Conservation (phyloP, 371 early-diverging fungal species). For the Mortierella sp. region DNA sequence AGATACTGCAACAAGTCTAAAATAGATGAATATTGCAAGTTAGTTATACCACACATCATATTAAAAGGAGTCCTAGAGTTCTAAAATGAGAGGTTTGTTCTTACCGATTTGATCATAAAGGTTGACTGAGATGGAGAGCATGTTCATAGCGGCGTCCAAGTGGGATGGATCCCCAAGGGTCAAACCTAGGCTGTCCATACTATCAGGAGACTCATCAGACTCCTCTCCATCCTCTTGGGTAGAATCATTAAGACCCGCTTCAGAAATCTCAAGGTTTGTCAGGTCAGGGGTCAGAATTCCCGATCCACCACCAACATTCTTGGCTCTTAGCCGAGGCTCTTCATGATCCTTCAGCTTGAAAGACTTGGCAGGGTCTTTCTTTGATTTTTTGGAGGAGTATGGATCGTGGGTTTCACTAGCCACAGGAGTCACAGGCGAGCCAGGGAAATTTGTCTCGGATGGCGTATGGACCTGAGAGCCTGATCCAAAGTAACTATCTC, state of each 20-base stretch:
- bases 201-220: constrained; percentile 47
- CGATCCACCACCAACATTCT: constrained; percentile 22
- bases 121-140: constrained; percentile 75
- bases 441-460: constrained; percentile 58
- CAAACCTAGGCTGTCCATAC: constrained; percentile 67
- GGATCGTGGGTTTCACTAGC: constrained; percentile 13
- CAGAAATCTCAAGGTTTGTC: constrained; percentile 37
- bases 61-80: neutral
- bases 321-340: constrained; percentile 35
- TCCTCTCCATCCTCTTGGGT: constrained; percentile 32
- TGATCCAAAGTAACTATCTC: constrained; percentile 56
- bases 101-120: constrained; percentile 84
- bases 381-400: constrained; percentile 21
- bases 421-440: constrained; percentile 8
- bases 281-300: constrained; percentile 35
- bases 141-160: constrained; percentile 72
- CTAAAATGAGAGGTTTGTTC: neutral
- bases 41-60: neutral
- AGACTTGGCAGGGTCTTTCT: constrained; percentile 25
- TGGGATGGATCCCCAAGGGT: constrained; percentile 77
- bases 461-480: constrained; percentile 25
- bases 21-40: neutral
- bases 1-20: constrained; percentile 85
- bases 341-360: constrained; percentile 72
- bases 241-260: constrained; percentile 13